A percentile compares a stretch with the other conserved stretches of the same genome.
Evolutionary conservation across 2,329 filamentous ascomycete species (phyloP).

Genomic region (Cytospora mali): DNA sequence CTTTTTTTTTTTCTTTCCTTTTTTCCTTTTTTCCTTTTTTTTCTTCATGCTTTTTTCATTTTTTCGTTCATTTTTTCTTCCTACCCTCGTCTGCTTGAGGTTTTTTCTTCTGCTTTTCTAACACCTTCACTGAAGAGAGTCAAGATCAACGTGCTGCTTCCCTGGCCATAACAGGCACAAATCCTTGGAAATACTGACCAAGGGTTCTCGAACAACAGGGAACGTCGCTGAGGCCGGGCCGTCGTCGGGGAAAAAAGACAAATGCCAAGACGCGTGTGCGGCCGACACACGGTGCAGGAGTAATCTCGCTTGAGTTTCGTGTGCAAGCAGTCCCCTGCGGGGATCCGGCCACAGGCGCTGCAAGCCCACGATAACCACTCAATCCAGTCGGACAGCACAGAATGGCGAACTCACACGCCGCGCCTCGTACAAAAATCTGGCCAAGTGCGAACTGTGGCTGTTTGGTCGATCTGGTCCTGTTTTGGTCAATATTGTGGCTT

Average conservation of each 20-base stretch:
- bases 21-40: background rate
- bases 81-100: too few relatives aligned
- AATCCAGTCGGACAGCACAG: slow-evolving; percentile 6
- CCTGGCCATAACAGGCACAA: background rate
- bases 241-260: background rate
- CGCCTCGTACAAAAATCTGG: background rate
- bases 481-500: background rate
- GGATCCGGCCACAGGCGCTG: slow-evolving; percentile 17
- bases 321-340: slow-evolving; percentile 12
- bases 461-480: background rate
- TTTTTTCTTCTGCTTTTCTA: background rate
- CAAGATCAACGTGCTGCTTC: background rate
- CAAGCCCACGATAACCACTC: background rate
- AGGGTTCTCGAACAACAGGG: background rate
- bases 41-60: background rate
- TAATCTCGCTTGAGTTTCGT: slow-evolving; percentile 22
- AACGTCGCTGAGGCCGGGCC: background rate
- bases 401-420: background rate
- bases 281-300: background rate
- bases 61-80: background rate
- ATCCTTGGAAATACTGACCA: background rate
- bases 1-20: background rate
- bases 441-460: background rate
- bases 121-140: too few relatives aligned
- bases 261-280: background rate